Conservation (phyloP, 768 basidiomycete genomes). For the Boletus patriciae region DNA sequence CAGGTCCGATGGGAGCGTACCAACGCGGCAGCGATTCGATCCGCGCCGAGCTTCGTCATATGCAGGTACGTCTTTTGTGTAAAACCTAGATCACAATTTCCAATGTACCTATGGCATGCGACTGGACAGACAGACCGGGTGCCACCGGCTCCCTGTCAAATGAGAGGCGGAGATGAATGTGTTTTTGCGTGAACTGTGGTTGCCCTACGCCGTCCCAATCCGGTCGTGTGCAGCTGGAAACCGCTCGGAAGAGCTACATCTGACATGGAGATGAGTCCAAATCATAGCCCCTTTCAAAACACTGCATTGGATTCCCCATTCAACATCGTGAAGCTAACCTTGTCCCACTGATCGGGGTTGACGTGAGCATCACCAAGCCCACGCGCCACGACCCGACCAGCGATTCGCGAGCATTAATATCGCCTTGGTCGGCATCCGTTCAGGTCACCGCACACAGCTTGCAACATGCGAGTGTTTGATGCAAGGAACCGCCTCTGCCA, state of each 20-base stretch:
- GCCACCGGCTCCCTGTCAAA: slow-evolving; percentile 14
- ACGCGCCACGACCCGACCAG: not conserved
- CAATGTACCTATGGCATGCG: slow-evolving; percentile 11
- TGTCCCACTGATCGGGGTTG: slow-evolving; percentile 29
- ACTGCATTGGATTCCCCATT: slow-evolving; percentile 22
- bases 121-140: not conserved
- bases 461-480: not conserved
- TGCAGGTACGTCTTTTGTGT: not conserved
- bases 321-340: slow-evolving; percentile 33
- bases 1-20: slow-evolving; percentile 15
- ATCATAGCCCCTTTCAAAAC: slow-evolving; percentile 14
- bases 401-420: slow-evolving; percentile 6
- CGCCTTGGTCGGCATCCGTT: slow-evolving; percentile 8
- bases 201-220: slow-evolving; percentile 23
- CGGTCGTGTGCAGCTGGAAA: slow-evolving; percentile 9
- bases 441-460: slow-evolving; percentile 25
- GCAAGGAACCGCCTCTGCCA: not conserved
- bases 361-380: slow-evolving; percentile 8
- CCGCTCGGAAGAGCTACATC: slow-evolving; percentile 18
- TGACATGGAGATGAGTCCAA: not conserved
- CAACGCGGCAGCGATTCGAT: slow-evolving; percentile 18
- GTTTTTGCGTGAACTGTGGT: slow-evolving; percentile 17
- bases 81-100: slow-evolving; percentile 19
- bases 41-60: slow-evolving; percentile 17
- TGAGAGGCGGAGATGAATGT: slow-evolving; percentile 28